A percentile compares a stretch with the other conserved stretches of the same genome.
Conservation (phyloP, 257 asterid genomes). For the Penstemon eatonii region DNA sequence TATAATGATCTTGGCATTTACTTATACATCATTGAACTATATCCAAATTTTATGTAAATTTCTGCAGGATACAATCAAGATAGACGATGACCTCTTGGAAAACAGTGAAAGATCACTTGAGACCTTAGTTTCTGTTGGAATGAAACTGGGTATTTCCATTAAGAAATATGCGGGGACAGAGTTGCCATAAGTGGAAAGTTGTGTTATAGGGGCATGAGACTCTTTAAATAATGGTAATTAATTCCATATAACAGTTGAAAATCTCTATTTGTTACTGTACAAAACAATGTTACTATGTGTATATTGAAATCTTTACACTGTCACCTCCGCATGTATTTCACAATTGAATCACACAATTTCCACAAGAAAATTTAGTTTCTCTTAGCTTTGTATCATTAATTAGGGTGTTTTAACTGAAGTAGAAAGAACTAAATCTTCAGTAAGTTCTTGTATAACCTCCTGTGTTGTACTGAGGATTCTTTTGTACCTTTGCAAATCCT, state of each 20-base stretch:
- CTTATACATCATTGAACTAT: constrained; percentile 9
- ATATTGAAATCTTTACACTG: background rate
- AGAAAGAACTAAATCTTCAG: constrained; percentile 29
- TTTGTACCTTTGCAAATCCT: constrained; percentile 41
- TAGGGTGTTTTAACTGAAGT: background rate
- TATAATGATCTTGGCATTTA: constrained; percentile 3
- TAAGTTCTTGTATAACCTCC: constrained; percentile 49
- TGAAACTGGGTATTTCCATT: constrained; percentile 71
- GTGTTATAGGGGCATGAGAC: constrained; percentile 29
- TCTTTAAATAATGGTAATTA: background rate
- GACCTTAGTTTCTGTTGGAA: constrained; percentile 86
- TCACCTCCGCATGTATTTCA: background rate
- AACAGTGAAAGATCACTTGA: constrained; percentile 89
- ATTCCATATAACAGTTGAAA: too few relatives aligned
- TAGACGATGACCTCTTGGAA: constrained; percentile 83
- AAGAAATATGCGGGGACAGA: constrained; percentile 36
- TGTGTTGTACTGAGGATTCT: constrained; percentile 36
- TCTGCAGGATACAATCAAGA: constrained; percentile 70
- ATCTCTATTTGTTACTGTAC: too few relatives aligned
- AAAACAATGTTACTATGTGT: too few relatives aligned
- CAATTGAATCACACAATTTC: background rate
- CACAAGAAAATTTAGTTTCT: background rate
- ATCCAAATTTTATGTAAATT: constrained; percentile 16
- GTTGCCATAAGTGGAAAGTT: constrained; percentile 37
- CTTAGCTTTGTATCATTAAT: background rate